Percentiles rank a stretch among this genome's conserved stretches.
Evolutionary conservation across 129 eudicot genomes (phyloP).

Genomic region (Pseudognaphalium luteoalbum): DNA sequence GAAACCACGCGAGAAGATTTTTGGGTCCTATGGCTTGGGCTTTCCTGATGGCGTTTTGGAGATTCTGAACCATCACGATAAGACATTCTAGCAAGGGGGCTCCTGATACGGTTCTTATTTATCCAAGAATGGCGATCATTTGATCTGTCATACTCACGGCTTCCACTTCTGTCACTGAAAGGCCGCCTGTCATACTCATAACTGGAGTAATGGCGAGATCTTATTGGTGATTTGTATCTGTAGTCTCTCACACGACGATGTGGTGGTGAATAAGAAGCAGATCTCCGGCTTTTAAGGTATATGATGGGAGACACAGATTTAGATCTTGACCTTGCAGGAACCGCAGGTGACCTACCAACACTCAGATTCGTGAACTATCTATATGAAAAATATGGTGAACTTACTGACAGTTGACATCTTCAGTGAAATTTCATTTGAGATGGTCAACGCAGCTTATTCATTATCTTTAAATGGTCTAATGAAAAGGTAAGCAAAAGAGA

Average conservation of each 20-base stretch:
- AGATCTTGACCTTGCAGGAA: constrained; percentile 68
- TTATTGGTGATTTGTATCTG: too few relatives aligned
- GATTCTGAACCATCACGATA: constrained; percentile 64
- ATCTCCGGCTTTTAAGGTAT: constrained; percentile 29
- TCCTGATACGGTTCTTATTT: constrained; percentile 75
- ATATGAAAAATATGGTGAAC: constrained; percentile 12
- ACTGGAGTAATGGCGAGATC: too few relatives aligned
- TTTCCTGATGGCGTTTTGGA: constrained; percentile 59
- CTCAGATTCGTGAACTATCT: constrained; percentile 15
- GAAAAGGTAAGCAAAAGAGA: neutral
- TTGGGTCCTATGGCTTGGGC: constrained; percentile 49
- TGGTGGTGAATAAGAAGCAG: too few relatives aligned
- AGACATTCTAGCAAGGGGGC: constrained; percentile 66
- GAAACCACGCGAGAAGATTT: constrained; percentile 53
- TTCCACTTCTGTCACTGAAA: too few relatives aligned
- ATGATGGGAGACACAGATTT: constrained; percentile 60
- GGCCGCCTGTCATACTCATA: too few relatives aligned
- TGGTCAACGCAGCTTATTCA: neutral
- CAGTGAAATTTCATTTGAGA: neutral
- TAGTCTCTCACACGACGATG: too few relatives aligned
- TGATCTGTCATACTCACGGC: too few relatives aligned
- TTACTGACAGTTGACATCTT: neutral
- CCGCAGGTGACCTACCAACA: constrained; percentile 65
- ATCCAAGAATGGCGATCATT: constrained; percentile 20
- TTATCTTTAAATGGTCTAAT: neutral